Evolutionary conservation across 331 rosid species (phyloP), one percentile per base, ranked within the genome.

Genomic region (Ulmus americana): DNA sequence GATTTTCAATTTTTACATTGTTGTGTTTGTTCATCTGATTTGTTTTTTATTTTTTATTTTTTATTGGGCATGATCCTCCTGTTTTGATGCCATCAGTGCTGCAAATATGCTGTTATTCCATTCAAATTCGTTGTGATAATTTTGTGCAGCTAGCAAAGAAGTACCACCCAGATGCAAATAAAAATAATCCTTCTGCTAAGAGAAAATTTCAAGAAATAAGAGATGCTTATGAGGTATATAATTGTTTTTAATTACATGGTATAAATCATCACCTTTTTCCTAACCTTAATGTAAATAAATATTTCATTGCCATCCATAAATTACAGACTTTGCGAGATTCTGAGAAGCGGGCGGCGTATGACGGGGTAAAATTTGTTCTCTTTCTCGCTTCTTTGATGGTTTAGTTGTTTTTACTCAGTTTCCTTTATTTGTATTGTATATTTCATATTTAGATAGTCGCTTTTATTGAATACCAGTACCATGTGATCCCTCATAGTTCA

Each of bases 81-180:
- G 55, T 50, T 50, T 35, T 74, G 15, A 59, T 53, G 56, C 7
- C 54, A 5, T 56, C 3, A 55, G 9, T 57, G 10, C 6, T 10
- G 56, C 43, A 53, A 42, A 15, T 39, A 44, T 58, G 28, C 35
- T 59, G 20, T 50, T 65, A 12, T 18, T 38, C 16, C 12, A 10
- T 68, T 61, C 74, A 41, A 58, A 56, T 15, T 41, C 48, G 55
- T 53, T 73, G 54, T 76, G 46, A 48, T 64, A 40, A 68, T 11
- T 67, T 65, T 51, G n/a, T 69, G 83, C 88, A 94, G 95, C 94
- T 94, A 56, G 97, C 98, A 54, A 94, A 89, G 81, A 87, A 77
- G 80, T 89, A 85, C 74, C 98, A 94, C 80, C 98, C 95, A n/a
- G 98, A 94, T 79, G 95, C 90, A 68, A 89, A 84, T 73, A 89